A percentile compares a stretch with the other conserved stretches of the same genome.
phyloP scores from a whole-genome alignment of 441 rosid genomes.

The Erodium moschatum region DNA sequence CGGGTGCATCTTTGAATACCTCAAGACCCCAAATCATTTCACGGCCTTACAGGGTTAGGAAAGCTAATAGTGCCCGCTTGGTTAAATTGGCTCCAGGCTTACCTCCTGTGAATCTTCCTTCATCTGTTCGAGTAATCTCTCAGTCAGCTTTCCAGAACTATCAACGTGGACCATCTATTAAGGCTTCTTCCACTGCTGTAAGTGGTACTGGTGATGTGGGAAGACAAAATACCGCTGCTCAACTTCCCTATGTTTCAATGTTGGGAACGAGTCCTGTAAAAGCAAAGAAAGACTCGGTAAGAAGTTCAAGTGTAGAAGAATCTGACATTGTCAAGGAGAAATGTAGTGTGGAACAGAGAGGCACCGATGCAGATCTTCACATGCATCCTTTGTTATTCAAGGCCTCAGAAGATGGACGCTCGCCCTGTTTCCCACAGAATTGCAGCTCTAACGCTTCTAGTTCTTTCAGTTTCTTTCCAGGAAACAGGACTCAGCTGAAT shows the following conservation, averaged over 20 bases:
- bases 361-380: conserved; percentile 47
- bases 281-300: conserved; percentile 26
- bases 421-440: conserved; percentile 47
- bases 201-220: conserved; percentile 27
- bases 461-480: conserved; percentile 68
- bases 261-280: conserved; percentile 2
- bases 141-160: conserved; percentile 50
- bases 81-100: conserved; percentile 92
- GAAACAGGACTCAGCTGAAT: conserved; percentile 65
- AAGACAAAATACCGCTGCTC: conserved; percentile 31
- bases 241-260: conserved; percentile 19
- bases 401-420: conserved; percentile 47
- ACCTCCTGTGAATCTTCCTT: conserved; percentile 93
- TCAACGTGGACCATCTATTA: conserved; percentile 34
- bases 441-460: conserved; percentile 33
- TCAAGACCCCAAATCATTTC: conserved; percentile 34
- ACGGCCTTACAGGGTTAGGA: conserved; percentile 42
- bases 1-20: conserved; percentile 24
- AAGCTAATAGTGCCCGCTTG: conserved; percentile 37
- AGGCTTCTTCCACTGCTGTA: conserved; percentile 27
- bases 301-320: conserved; percentile 31
- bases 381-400: conserved; percentile 92
- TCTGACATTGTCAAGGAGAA: conserved; percentile 37
- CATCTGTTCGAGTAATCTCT: conserved; percentile 74
- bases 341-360: conserved; percentile 35